Evolutionary conservation across 2,329 filamentous ascomycete species (phyloP), one percentile per base, ranked within the genome.

Genomic region (Mycosphaerella sp.): DNA sequence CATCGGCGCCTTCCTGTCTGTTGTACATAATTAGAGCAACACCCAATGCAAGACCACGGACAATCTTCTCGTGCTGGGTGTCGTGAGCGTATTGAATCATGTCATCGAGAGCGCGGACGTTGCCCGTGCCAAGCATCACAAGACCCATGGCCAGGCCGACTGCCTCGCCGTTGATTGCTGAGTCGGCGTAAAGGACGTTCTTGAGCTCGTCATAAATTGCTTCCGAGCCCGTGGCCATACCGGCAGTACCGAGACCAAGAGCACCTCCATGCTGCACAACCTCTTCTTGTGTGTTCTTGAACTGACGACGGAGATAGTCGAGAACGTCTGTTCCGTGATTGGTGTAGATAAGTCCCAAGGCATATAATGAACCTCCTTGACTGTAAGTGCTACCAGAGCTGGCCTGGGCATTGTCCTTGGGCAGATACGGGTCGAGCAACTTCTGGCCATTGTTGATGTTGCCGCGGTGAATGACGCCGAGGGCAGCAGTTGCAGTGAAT

Each of bases 21-120:
- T 86, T 89, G 63, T 93, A 98, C 91, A 97, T 97, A 74, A 98
- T 95, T 53, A 98, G 77, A 9, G 93, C 89, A 89, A 98, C 97
- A 53, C 93, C 93, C 60, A 98, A 81, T 28, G 93, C 91, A 53
- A 96, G 81, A 67, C 93, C 93, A 44, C 93, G 89, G 18, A 98
- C 89, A 65, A 95, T 97, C 79, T 98, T 98, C 76, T 98, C 93
- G 73, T 98, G 93, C 56, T 94, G 91, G 1, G 93, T 98, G 61
- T 98, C 93, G 65, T 96, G 93, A 3, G 93, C 89, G 66, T 98
- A 98, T 41, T 89, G 86, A 52, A 96, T 93, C 91, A 98, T 96
- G 62, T 95, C 89, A 66, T 96, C 89, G 6, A 98, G 74, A 7
- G 89, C 90, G 68, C 87, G 89, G 66, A 89, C 85, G 68, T 96